These are phyloP conservation scores for Imleria badia DNA, from an alignment of 768 basidiomycete species.

Conservation along the genomic window DNA sequence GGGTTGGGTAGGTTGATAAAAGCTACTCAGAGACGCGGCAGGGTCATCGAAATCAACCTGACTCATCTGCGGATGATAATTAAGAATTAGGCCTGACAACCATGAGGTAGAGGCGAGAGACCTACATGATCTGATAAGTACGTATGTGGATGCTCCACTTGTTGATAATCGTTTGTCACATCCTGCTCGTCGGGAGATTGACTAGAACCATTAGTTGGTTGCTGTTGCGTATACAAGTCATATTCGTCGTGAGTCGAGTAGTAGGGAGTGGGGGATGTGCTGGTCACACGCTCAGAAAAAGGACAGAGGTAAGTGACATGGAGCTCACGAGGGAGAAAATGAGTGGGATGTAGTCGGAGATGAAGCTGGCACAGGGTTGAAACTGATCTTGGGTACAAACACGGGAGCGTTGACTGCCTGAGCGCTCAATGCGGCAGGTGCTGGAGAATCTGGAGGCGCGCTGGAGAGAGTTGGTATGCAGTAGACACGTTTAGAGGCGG, in stretches of 20 bases:
- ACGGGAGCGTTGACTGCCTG: slow-evolving; percentile 82
- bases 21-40: slow-evolving; percentile 28
- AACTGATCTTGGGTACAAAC: slow-evolving; percentile 71
- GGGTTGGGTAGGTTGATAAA: slow-evolving; percentile 42
- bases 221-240: slow-evolving; percentile 27
- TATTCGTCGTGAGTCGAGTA: slow-evolving; percentile 40
- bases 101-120: slow-evolving; percentile 3
- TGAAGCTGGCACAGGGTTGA: slow-evolving; percentile 35
- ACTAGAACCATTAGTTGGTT: slow-evolving; percentile 2
- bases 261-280: slow-evolving; percentile 30
- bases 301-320: not conserved
- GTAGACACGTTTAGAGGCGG: not conserved
- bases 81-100: not conserved
- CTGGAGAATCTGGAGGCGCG: slow-evolving; percentile 46
- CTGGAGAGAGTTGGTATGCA: slow-evolving; percentile 21
- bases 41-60: slow-evolving; percentile 35
- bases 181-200: slow-evolving; percentile 18
- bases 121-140: slow-evolving; percentile 24
- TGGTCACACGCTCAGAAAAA: slow-evolving; percentile 15
- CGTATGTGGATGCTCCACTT: slow-evolving; percentile 16
- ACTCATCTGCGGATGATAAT: slow-evolving; percentile 1
- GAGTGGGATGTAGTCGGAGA: slow-evolving; percentile 26
- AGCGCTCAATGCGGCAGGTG: slow-evolving; percentile 44
- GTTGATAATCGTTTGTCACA: slow-evolving; percentile 21
- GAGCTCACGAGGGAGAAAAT: slow-evolving; percentile 30